phyloP scores from a whole-genome alignment of 495 filamentous ascomycete species.

The Podospora australis region DNA sequence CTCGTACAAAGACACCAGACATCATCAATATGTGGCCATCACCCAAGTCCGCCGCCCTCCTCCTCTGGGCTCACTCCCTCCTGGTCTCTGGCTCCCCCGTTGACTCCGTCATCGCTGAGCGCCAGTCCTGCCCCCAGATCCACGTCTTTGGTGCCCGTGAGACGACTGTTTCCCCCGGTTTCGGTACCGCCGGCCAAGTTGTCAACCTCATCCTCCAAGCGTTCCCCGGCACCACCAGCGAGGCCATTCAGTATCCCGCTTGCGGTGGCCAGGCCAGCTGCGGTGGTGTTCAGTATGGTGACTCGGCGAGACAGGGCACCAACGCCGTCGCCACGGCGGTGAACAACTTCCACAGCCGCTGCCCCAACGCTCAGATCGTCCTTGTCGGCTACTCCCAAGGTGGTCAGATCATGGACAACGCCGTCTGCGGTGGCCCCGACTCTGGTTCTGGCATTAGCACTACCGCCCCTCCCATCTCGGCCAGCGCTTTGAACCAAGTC shows the following conservation, averaged over 20 bases:
- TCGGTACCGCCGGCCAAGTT: slow-evolving; percentile 45
- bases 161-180: slow-evolving; percentile 51
- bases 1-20: not conserved
- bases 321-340: slow-evolving; percentile 50
- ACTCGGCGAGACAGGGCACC: slow-evolving; percentile 47
- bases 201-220: slow-evolving; percentile 48
- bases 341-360: slow-evolving; percentile 45
- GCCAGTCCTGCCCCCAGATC: slow-evolving; percentile 42
- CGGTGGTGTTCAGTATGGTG: slow-evolving; percentile 48
- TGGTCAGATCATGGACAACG: slow-evolving; percentile 58
- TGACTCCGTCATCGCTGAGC: slow-evolving; percentile 14
- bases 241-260: slow-evolving; percentile 55
- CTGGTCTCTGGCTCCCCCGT: slow-evolving; percentile 25
- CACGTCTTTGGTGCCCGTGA: slow-evolving; percentile 62
- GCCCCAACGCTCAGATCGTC: slow-evolving; percentile 52
- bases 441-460: slow-evolving; percentile 18
- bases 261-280: slow-evolving; percentile 48
- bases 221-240: slow-evolving; percentile 48
- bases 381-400: slow-evolving; percentile 60
- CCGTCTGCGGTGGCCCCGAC: slow-evolving; percentile 53
- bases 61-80: slow-evolving; percentile 23
- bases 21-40: slow-evolving; percentile 27
- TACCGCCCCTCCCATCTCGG: slow-evolving; percentile 26
- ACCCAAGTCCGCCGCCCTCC: slow-evolving; percentile 24
- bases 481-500: slow-evolving; percentile 34